Percentiles rank a stretch among this genome's conserved stretches.
These are phyloP conservation scores for Diphasiastrum complanatum DNA, from an alignment of 83 land plant species.

Conservation along the genomic window DNA sequence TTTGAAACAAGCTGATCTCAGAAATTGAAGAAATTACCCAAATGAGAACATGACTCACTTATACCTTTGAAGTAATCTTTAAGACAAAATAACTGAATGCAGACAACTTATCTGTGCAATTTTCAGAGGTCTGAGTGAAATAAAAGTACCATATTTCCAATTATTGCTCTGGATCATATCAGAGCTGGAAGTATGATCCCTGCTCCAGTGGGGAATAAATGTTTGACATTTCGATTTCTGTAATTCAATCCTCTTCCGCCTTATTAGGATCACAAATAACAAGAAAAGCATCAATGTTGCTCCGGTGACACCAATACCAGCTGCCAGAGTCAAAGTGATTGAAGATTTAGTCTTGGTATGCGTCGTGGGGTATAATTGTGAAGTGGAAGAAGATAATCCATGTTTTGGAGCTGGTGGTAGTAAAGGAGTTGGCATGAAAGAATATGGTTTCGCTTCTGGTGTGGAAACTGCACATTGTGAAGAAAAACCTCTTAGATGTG, in stretches of 20 bases:
- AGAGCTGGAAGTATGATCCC: slow-evolving; percentile 4
- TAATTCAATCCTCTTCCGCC: slow-evolving; percentile 3
- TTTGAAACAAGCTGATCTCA: neutral
- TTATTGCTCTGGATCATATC: slow-evolving; percentile 4
- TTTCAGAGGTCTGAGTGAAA: too few species aligned
- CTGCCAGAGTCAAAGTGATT: neutral
- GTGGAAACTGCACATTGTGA: too few species aligned
- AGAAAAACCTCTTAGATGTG: too few species aligned
- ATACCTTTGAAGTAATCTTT: too few species aligned
- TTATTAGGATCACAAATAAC: slow-evolving; percentile 9
- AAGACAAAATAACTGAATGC: too few species aligned
- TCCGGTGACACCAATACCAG: slow-evolving; percentile 17
- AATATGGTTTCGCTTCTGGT: too few species aligned
- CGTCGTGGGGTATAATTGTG: too few species aligned
- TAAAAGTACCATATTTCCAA: slow-evolving; percentile 3
- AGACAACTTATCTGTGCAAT: too few species aligned
- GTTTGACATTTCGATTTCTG: neutral
- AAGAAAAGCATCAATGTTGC: slow-evolving; percentile 9
- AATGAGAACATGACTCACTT: neutral
- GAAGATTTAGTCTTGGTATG: too few species aligned
- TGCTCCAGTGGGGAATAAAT: neutral
- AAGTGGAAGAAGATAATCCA: too few species aligned
- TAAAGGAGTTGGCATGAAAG: too few species aligned
- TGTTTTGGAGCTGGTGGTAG: too few species aligned
- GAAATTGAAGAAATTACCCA: neutral